Conservation (phyloP, 306 rosid species). For the Crataegus laevigata region DNA sequence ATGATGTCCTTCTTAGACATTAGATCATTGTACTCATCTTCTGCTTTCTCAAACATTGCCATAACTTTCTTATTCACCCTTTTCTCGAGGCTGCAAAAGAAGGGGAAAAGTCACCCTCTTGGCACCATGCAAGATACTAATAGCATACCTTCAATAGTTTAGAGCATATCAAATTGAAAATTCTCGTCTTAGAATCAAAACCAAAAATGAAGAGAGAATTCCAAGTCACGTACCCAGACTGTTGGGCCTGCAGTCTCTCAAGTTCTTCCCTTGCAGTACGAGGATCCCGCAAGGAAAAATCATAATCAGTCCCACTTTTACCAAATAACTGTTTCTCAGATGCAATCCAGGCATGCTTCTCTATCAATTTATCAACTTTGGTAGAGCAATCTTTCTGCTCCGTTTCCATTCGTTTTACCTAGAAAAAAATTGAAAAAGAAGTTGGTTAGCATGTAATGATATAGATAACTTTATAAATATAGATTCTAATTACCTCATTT, state of each 20-base stretch:
- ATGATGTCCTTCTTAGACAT: conserved; percentile 92
- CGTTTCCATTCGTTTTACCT: conserved; percentile 82
- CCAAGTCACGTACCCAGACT: conserved; percentile 62
- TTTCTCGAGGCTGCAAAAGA: conserved; percentile 80
- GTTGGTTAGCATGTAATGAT: conserved; percentile 19
- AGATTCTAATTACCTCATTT: conserved; percentile 65
- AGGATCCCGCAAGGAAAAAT: conserved; percentile 69
- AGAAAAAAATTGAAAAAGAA: conserved; percentile 13
- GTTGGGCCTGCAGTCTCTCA: conserved; percentile 73
- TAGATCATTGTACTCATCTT: conserved; percentile 93
- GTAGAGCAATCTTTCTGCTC: conserved; percentile 82
- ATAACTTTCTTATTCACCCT: conserved; percentile 98
- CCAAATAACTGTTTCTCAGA: conserved; percentile 87
- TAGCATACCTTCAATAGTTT: neutral
- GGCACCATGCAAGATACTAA: conserved; percentile 7
- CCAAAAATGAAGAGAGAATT: neutral
- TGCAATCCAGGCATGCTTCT: conserved; percentile 90
- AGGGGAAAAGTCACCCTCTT: conserved; percentile 1
- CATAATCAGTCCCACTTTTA: conserved; percentile 85
- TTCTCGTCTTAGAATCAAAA: neutral
- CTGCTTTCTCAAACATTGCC: conserved; percentile 99
- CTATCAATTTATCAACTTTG: conserved; percentile 76
- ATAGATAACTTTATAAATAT: neutral
- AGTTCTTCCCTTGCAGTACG: conserved; percentile 62
- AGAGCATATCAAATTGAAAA: neutral